Percentiles rank a stretch among this genome's conserved stretches.
phyloP scores from a whole-genome alignment of 306 rosid genomes.

The Albizia julibrissin region DNA sequence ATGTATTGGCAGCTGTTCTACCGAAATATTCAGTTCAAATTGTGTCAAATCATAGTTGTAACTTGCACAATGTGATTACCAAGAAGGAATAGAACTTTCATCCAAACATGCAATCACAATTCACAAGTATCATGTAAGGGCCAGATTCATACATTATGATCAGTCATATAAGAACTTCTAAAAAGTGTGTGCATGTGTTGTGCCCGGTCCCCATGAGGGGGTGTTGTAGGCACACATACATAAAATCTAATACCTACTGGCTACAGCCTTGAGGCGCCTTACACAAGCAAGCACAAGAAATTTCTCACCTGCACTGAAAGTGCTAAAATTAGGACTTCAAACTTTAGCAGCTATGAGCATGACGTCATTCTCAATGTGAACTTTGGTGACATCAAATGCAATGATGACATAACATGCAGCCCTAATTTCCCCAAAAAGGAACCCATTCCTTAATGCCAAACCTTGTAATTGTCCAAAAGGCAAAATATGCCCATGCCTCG shows the following conservation, averaged over 20 bases:
- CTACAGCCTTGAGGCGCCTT: constrained; percentile 56
- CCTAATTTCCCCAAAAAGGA: background rate
- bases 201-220: too few species aligned
- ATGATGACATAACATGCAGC: constrained; percentile 42
- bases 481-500: background rate
- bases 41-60: background rate
- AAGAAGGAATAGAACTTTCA: background rate
- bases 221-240: background rate
- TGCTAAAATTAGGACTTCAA: constrained; percentile 28
- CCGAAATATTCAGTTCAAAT: background rate
- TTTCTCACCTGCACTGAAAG: constrained; percentile 50
- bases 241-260: constrained; percentile 42
- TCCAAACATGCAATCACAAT: too few species aligned
- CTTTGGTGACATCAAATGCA: constrained; percentile 72
- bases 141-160: background rate
- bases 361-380: constrained; percentile 47
- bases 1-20: background rate
- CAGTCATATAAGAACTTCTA: background rate
- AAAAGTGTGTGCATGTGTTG: background rate
- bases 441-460: background rate
- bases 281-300: constrained; percentile 49
- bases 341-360: constrained; percentile 38
- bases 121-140: background rate
- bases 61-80: background rate
- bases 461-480: background rate